Conservation (phyloP, 1,284 basidiomycete genomes). For the Tilletia horrida region DNA sequence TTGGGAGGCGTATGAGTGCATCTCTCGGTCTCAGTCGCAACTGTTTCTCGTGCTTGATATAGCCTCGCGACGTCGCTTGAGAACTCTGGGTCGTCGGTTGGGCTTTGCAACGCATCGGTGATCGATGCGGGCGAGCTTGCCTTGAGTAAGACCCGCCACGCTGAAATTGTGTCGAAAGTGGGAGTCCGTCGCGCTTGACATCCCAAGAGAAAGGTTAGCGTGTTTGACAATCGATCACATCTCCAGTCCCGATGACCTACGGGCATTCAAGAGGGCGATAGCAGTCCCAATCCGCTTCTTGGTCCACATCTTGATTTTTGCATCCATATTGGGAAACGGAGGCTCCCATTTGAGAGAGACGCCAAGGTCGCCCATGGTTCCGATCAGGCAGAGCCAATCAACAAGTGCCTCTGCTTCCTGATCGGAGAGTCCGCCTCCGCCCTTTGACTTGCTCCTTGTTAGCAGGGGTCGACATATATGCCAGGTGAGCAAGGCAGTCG, state of each 20-base stretch:
- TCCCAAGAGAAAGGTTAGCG: not conserved
- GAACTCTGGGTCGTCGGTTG: not conserved
- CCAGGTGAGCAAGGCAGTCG: conserved; percentile 36
- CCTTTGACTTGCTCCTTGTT: not conserved
- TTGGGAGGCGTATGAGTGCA: conserved; percentile 43
- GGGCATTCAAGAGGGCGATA: conserved; percentile 40
- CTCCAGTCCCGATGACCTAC: conserved; percentile 16
- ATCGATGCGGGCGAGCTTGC: conserved; percentile 1
- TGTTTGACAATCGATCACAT: too few species aligned
- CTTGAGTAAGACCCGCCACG: conserved; percentile 8
- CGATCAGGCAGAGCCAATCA: conserved; percentile 40
- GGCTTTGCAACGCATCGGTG: not conserved
- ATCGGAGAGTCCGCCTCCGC: not conserved
- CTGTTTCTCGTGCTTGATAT: conserved; percentile 31
- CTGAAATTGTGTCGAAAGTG: conserved; percentile 1
- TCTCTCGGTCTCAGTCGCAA: conserved; percentile 33
- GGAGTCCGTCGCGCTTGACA: not conserved
- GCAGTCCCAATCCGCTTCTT: conserved; percentile 34
- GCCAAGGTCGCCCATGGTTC: conserved; percentile 39
- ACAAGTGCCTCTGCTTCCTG: conserved; percentile 24
- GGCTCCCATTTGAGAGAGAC: conserved; percentile 38
- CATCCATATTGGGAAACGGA: conserved; percentile 36
- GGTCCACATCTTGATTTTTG: conserved; percentile 38
- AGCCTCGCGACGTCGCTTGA: conserved; percentile 30
- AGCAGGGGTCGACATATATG: conserved; percentile 32